Evolutionary conservation across 2,329 filamentous ascomycete genomes (phyloP).

Genomic region (Stemphylium lycopersici): DNA sequence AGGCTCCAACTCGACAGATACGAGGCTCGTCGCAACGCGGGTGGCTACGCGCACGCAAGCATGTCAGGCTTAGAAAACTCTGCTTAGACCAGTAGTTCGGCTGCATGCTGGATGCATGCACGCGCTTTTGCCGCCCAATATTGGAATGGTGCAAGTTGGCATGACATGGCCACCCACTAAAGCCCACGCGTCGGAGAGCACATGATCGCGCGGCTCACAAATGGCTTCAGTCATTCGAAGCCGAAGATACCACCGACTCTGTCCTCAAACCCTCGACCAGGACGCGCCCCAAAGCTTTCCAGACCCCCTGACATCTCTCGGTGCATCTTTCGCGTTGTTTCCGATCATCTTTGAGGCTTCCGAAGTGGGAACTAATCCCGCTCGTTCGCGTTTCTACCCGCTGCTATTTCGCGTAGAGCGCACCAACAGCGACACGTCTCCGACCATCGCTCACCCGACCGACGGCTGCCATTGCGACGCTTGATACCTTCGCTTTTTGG

Average conservation of each 20-base stretch:
- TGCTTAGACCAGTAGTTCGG: conserved; percentile 21
- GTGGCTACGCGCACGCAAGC: neutral
- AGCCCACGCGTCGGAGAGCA: conserved; percentile 26
- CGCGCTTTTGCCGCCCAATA: conserved; percentile 15
- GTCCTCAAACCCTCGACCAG: conserved; percentile 15
- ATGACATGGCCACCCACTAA: conserved; percentile 25
- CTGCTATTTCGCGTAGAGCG: conserved; percentile 14
- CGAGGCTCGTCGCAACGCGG: too few species aligned
- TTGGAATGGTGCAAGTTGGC: conserved; percentile 18
- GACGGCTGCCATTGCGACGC: conserved; percentile 3
- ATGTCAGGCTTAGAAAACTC: conserved; percentile 16
- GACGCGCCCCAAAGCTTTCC: conserved; percentile 24
- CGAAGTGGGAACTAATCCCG: conserved; percentile 3
- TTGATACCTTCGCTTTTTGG: neutral
- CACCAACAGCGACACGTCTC: conserved; percentile 18
- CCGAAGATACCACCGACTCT: conserved; percentile 6
- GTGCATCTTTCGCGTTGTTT: conserved; percentile 9
- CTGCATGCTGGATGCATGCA: conserved; percentile 15
- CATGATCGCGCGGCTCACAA: conserved; percentile 28
- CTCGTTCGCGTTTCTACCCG: conserved; percentile 30
- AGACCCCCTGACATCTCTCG: conserved; percentile 12
- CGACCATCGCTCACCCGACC: conserved; percentile 6
- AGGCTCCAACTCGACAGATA: too few species aligned
- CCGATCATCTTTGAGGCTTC: conserved; percentile 4
- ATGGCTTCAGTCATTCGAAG: conserved; percentile 21